Percentiles rank a stretch among this genome's conserved stretches.
Conservation (phyloP, 106 monocot genomes). For the Allium cepa region DNA sequence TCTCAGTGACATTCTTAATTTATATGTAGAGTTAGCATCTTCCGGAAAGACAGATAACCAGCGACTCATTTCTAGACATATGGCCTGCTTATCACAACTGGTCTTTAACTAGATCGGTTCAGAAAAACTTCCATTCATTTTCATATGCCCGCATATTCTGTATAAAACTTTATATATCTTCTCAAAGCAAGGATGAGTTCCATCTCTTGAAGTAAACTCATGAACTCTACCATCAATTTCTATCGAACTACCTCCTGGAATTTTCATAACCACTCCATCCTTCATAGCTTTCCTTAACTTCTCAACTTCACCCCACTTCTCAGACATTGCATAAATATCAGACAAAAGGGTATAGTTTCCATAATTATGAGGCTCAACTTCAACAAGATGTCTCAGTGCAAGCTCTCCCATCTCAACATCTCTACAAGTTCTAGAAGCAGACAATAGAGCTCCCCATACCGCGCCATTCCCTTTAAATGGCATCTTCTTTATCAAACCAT, state of each 20-base stretch:
- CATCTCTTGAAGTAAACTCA: constrained; percentile 63
- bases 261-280: constrained; percentile 38
- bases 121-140: constrained; percentile 18
- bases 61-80: too few species aligned
- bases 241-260: constrained; percentile 61
- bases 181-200: constrained; percentile 41
- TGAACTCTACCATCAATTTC: constrained; percentile 53
- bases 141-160: constrained; percentile 37
- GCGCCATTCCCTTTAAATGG: constrained; percentile 61
- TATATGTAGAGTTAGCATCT: too few species aligned
- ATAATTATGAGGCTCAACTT: constrained; percentile 65
- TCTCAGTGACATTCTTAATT: neutral
- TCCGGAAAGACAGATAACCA: too few species aligned
- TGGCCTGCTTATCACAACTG: too few species aligned
- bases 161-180: constrained; percentile 36
- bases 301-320: constrained; percentile 44
- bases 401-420: constrained; percentile 54
- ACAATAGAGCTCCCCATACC: constrained; percentile 82
- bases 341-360: constrained; percentile 73
- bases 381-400: constrained; percentile 49
- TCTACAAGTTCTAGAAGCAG: constrained; percentile 39
- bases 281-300: constrained; percentile 65
- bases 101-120: neutral
- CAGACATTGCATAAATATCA: constrained; percentile 53
- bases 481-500: constrained; percentile 47